Base-by-base conservation (phyloP, 2,329 filamentous ascomycete genomes). In the Daldinia sp. region DNA sequence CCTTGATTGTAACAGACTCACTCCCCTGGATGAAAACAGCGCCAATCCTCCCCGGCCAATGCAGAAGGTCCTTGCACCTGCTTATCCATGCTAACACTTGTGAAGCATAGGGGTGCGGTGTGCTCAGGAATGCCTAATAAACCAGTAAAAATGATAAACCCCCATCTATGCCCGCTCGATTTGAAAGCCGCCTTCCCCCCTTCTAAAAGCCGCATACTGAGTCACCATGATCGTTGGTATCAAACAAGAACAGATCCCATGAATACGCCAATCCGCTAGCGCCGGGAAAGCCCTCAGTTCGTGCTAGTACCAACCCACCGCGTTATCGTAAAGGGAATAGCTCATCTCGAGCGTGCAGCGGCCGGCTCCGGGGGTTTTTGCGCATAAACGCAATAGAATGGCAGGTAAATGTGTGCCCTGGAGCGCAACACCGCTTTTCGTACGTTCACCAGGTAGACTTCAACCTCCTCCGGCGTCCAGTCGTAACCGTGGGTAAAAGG, bases 341-440 rank as follows among this genome's bases (percentile, higher is more conserved):
- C 27, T 61, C 49, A 56, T 61, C 10, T 45, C 17, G 55, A 50
- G 45, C 34, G 19, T 32, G 37, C 34, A n/a, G 52, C 37, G 19
- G 17, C 23, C 32, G 58, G 51, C 27, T 39, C 51, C 13, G 56
- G 41, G 8, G 84, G 82, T 71, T 82, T 85, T 72, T 86, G 84
- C 13, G 79, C 84, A 67, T 82, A 85, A 11, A 85, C 76, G 51
- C 85, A 77, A 66, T 84, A 79, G 66, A 85, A 76, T 6, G 83
- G 83, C 82, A 87, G 85, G 62, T 83, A 81, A 77, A 68, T 73
- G 73, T 61, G 73, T 60, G 52, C 79, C 76, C 52, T 81, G 77
- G 68, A 75, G 73, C 65, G 82, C 1, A 66, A 35, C 13, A 68
- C 82, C n/a, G 80, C 80, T 63, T 77, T 81, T 64, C 81, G 75